These are phyloP conservation scores for Globisporangium okanoganense DNA, from an alignment of 352 stramenopile species.

Conservation along the genomic window DNA sequence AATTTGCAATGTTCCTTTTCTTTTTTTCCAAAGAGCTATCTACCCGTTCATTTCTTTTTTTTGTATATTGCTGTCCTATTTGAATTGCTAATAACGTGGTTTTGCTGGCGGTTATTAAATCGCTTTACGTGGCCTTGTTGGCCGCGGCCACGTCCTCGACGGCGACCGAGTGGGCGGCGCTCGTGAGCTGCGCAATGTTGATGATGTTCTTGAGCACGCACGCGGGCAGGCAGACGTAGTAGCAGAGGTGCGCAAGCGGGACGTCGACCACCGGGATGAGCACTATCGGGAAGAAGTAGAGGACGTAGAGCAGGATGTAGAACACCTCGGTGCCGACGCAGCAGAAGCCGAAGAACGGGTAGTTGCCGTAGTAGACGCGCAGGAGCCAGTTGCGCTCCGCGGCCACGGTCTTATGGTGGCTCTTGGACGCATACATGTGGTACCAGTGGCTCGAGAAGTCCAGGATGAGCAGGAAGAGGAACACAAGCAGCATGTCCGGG, in stretches of 20 bases:
- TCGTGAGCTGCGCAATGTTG: slow-evolving; percentile 90
- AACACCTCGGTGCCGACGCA: slow-evolving; percentile 91
- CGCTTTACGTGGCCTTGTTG: slow-evolving; percentile 56
- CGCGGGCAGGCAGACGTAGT: slow-evolving; percentile 86
- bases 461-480: slow-evolving; percentile 91
- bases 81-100: neutral
- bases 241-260: slow-evolving; percentile 68
- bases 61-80: neutral
- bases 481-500: slow-evolving; percentile 68
- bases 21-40: no score
- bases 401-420: slow-evolving; percentile 95
- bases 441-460: slow-evolving; percentile 98
- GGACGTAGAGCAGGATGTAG: slow-evolving; percentile 90
- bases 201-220: slow-evolving; percentile 92
- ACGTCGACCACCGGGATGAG: slow-evolving; percentile 53
- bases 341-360: slow-evolving; percentile 92
- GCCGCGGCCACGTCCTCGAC: slow-evolving; percentile 44
- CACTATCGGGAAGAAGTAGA: slow-evolving; percentile 72
- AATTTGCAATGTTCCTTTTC: no score
- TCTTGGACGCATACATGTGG: slow-evolving; percentile 95
- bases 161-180: slow-evolving; percentile 78
- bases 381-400: slow-evolving; percentile 93
- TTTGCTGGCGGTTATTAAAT: neutral
- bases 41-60: neutral
- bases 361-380: slow-evolving; percentile 91